These are phyloP conservation scores for Alternaria brassicicola DNA, from an alignment of 2,329 filamentous ascomycete species.

Conservation along the genomic window DNA sequence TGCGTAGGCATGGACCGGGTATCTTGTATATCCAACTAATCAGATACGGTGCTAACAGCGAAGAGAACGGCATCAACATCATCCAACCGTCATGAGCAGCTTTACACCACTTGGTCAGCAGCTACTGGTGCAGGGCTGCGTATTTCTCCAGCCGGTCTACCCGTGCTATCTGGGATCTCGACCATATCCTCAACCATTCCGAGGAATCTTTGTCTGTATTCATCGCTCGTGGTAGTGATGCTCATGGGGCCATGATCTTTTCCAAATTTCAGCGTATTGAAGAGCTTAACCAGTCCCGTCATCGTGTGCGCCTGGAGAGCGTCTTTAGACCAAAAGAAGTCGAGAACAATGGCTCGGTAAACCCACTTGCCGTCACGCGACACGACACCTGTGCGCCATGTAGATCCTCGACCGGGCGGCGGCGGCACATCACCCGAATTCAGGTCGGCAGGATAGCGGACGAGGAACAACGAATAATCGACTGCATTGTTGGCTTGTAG, in stretches of 20 bases:
- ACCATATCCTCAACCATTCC: slow-evolving; percentile 56
- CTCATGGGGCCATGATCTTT: slow-evolving; percentile 73
- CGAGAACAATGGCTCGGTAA: slow-evolving; percentile 70
- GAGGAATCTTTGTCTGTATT: slow-evolving; percentile 67
- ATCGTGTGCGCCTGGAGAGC: slow-evolving; percentile 69
- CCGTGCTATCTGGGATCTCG: slow-evolving; percentile 43
- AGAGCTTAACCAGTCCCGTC: slow-evolving; percentile 68
- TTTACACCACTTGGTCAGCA: slow-evolving; percentile 14
- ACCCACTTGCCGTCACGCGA: slow-evolving; percentile 69
- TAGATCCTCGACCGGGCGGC: slow-evolving; percentile 43
- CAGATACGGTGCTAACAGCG: slow-evolving; percentile 1
- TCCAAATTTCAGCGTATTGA: slow-evolving; percentile 61
- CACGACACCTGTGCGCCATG: slow-evolving; percentile 67
- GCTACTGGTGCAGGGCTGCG: slow-evolving; percentile 23
- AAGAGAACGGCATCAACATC: neutral
- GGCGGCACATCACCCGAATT: slow-evolving; percentile 41
- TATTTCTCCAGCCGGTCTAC: slow-evolving; percentile 39
- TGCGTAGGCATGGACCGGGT: slow-evolving; percentile 1
- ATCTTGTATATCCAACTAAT: slow-evolving; percentile 5
- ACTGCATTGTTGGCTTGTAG: slow-evolving; percentile 69
- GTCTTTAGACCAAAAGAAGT: slow-evolving; percentile 82
- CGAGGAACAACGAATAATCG: slow-evolving; percentile 76
- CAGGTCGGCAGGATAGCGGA: slow-evolving; percentile 59
- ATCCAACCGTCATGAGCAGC: neutral
- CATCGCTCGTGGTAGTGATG: slow-evolving; percentile 71